Conservation (phyloP, 2,329 filamentous ascomycete species). For the Penicillium sp. region DNA sequence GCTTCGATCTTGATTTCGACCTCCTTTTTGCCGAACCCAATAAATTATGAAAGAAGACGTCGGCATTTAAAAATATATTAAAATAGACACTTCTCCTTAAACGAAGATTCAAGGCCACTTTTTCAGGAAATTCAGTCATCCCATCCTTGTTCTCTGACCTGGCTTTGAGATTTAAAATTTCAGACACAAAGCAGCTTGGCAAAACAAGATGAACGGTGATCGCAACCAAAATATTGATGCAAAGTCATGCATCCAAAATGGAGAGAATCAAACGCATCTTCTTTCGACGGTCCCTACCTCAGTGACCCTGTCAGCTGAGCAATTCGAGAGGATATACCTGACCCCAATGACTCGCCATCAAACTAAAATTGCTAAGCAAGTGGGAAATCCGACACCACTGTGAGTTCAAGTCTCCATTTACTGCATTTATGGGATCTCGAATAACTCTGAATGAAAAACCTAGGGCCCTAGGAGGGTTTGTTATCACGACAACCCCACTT, state of each 20-base stretch:
- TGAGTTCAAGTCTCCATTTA: slow-evolving; percentile 12
- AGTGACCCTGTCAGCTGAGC: slow-evolving; percentile 37
- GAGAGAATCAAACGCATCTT: slow-evolving; percentile 4
- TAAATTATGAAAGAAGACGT: too few species aligned
- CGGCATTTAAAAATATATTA: too few species aligned
- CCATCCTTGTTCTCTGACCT: not conserved
- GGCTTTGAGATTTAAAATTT: too few species aligned
- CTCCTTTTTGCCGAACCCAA: too few species aligned
- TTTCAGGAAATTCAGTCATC: too few species aligned
- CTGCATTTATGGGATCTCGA: not conserved
- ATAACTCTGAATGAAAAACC: not conserved
- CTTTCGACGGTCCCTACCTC: slow-evolving; percentile 24
- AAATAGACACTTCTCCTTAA: too few species aligned
- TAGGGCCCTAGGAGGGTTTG: slow-evolving; percentile 31
- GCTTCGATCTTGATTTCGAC: too few species aligned
- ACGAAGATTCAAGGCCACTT: too few species aligned
- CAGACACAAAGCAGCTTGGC: too few species aligned
- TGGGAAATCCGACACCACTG: slow-evolving; percentile 42
- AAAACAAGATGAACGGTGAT: slow-evolving; percentile 12
- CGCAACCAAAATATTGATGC: slow-evolving; percentile 9
- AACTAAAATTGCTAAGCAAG: slow-evolving; percentile 31
- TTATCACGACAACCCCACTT: slow-evolving; percentile 31
- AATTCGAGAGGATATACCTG: slow-evolving; percentile 41
- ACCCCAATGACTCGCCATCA: slow-evolving; percentile 38
- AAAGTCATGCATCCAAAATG: slow-evolving; percentile 9